phyloP scores from a whole-genome alignment of 495 filamentous ascomycete genomes.

The Talaromyces trachyspermus region DNA sequence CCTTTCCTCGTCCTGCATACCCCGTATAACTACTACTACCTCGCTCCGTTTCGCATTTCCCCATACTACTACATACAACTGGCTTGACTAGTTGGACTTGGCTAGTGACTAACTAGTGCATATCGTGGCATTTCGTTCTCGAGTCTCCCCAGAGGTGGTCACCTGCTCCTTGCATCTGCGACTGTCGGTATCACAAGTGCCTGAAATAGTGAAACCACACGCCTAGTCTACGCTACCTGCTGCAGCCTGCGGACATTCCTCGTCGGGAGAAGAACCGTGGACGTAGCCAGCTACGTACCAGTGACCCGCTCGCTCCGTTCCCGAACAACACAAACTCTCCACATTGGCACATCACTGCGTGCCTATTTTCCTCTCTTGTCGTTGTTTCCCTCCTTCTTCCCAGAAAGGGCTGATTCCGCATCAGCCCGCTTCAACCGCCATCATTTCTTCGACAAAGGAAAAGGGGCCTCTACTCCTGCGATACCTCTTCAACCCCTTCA shows the following conservation, averaged over 20 bases:
- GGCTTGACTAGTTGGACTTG: no score
- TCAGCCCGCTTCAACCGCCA: slow-evolving; percentile 47
- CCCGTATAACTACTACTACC: no score
- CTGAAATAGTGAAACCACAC: slow-evolving; percentile 2
- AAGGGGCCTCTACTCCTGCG: slow-evolving; percentile 31
- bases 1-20: no score
- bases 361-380: not conserved
- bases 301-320: no score
- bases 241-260: not conserved
- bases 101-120: no score
- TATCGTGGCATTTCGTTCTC: no score
- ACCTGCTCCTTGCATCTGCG: slow-evolving; percentile 11
- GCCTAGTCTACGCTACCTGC: no score
- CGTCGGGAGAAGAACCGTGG: not conserved
- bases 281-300: not conserved
- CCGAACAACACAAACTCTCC: no score
- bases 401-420: slow-evolving; percentile 32
- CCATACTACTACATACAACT: no score
- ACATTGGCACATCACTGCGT: no score
- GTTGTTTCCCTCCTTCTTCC: not conserved
- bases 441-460: slow-evolving; percentile 49
- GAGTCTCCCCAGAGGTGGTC: slow-evolving; percentile 2
- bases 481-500: slow-evolving; percentile 52
- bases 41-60: no score
- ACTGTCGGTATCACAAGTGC: slow-evolving; percentile 10